Evolutionary conservation across 2,329 filamentous ascomycete genomes (phyloP), one percentile per base, ranked within the genome.

Genomic region (Fusarium sp.): DNA sequence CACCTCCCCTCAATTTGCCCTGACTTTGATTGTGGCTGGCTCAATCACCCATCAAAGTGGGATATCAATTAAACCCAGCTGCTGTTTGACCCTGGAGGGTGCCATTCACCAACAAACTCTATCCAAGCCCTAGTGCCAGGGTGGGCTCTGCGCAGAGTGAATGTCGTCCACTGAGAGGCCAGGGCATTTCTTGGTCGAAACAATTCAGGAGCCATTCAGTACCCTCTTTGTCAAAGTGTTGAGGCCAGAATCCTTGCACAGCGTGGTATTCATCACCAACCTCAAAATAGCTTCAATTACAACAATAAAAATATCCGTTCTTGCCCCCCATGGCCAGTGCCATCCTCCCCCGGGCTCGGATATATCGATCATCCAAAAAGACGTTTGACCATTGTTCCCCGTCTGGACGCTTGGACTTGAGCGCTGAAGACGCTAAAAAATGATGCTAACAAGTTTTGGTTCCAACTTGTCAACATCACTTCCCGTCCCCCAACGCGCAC

Each of bases 71-170:
- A 57, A 57, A 57, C 56, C 22, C 56, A 39, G 33, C 56, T 58
- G 37, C 7, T 33, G 24, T 61, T 41, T 29, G 29, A 16, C 37
- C 24, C 39, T 10, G 39, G 18, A 41, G 57, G 59, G 41, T 24
- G 58, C 39, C 39, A 61, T 50, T 50, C 41, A 24, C 59, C 59
- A 61, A 45, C 58, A 61, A 61, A 61, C 59, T 61, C 59, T 61
- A 61, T 50, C 31, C 58, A 33, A 13, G 14, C 16, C n/a, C 27
- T 45, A 61, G 58, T 39, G 39, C 24, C 57, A 20, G 39, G 41
- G 27, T 22, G 35, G 27, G 27, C 37, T 61, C 39, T 27, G 35
- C 31, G 22, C 58, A 61, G n/a, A 33, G 58, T 27, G 31, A 39
- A 37, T 31, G 14, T 59, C 5, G 24, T 41, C 57, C 57, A 41